phyloP scores from a whole-genome alignment of 2,329 filamentous ascomycete species.

The Fusarium nodosum region DNA sequence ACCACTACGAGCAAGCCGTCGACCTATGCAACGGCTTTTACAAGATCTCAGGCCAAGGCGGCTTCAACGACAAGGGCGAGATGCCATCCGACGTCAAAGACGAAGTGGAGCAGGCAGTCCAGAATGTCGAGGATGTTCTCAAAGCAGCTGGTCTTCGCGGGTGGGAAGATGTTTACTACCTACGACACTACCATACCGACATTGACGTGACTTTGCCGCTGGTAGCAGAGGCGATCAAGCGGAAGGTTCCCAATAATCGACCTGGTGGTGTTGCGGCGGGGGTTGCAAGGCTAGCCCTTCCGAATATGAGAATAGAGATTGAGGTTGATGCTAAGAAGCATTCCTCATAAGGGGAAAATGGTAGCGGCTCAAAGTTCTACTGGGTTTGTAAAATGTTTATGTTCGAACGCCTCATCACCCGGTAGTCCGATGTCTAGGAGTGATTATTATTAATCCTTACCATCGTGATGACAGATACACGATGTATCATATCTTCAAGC shows the following conservation, averaged over 20 bases:
- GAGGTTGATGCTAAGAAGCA: slow-evolving; percentile 41
- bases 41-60: slow-evolving; percentile 47
- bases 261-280: slow-evolving; percentile 26
- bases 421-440: too few species aligned
- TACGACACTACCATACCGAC: slow-evolving; percentile 46
- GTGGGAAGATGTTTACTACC: slow-evolving; percentile 50
- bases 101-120: slow-evolving; percentile 38
- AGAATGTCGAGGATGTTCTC: slow-evolving; percentile 47
- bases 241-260: slow-evolving; percentile 28
- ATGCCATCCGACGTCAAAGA: slow-evolving; percentile 28
- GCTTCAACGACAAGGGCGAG: slow-evolving; percentile 37
- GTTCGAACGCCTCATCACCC: too few species aligned
- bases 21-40: slow-evolving; percentile 43
- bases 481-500: background rate
- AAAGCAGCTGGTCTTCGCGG: slow-evolving; percentile 43
- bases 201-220: slow-evolving; percentile 34
- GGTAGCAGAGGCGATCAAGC: slow-evolving; percentile 24
- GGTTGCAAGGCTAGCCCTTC: slow-evolving; percentile 35
- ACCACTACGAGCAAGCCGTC: slow-evolving; percentile 47
- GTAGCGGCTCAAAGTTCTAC: background rate
- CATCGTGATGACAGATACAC: background rate
- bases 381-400: too few species aligned
- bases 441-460: background rate
- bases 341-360: background rate
- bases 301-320: slow-evolving; percentile 43